Conservation (phyloP, 2,329 filamentous ascomycete genomes). For the Arachnomyces sp. region DNA sequence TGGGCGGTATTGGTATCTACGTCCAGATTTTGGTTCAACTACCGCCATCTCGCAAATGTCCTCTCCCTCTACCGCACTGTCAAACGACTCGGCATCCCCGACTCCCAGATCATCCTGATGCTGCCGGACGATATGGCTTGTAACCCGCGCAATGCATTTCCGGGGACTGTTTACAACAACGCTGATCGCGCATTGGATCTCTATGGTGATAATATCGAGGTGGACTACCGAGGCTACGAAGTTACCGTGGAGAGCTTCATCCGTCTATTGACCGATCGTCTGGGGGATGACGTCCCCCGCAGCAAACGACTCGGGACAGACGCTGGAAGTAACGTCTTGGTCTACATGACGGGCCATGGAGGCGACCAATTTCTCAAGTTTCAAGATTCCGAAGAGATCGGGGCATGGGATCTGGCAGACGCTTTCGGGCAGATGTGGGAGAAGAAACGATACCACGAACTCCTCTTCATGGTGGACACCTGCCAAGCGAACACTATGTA, state of each 20-base stretch:
- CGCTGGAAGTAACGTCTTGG: slow-evolving; percentile 89
- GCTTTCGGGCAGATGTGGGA: slow-evolving; percentile 99
- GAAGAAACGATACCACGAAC: slow-evolving; percentile 97
- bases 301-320: slow-evolving; percentile 92
- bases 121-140: slow-evolving; percentile 99
- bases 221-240: slow-evolving; percentile 96
- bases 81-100: slow-evolving; percentile 92
- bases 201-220: slow-evolving; percentile 98
- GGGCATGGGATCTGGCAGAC: slow-evolving; percentile 88
- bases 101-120: slow-evolving; percentile 99
- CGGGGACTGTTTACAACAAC: slow-evolving; percentile 96
- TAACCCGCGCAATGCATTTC: slow-evolving; percentile 96
- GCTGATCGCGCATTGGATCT: slow-evolving; percentile 90
- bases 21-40: slow-evolving; percentile 99
- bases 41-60: slow-evolving; percentile 94
- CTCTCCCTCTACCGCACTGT: slow-evolving; percentile 96
- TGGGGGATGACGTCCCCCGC: slow-evolving; percentile 87
- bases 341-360: slow-evolving; percentile 98
- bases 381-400: slow-evolving; percentile 95
- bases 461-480: slow-evolving; percentile 99
- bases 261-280: slow-evolving; percentile 82
- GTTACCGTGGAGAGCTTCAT: slow-evolving; percentile 99
- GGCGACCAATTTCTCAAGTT: slow-evolving; percentile 98
- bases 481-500: slow-evolving; percentile 99
- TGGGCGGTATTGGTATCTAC: slow-evolving; percentile 99